A percentile compares a stretch with the other conserved stretches of the same genome.
phyloP scores from a whole-genome alignment of 23 red algal species.

The Chondrus crispus region DNA sequence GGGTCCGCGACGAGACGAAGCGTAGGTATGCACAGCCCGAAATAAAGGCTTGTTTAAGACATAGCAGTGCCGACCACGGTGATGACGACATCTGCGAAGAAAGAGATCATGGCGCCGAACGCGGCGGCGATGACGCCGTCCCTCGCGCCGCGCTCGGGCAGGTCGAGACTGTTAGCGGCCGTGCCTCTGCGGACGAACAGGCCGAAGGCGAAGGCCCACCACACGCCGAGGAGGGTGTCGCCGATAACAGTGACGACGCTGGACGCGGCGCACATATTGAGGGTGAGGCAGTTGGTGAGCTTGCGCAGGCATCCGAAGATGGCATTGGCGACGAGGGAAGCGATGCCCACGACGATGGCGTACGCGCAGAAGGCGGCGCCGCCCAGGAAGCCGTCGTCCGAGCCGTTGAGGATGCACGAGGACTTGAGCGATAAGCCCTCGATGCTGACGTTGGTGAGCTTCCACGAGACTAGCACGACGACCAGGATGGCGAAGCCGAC shows the following conservation, averaged over 20 bases:
- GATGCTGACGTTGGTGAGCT: not conserved
- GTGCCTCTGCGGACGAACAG: slow-evolving; percentile 31
- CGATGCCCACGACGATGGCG: slow-evolving; percentile 10
- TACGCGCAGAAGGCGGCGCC: slow-evolving; percentile 36
- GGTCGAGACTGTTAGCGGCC: slow-evolving; percentile 18
- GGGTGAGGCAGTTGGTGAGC: slow-evolving; percentile 33
- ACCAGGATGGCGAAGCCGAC: slow-evolving; percentile 10
- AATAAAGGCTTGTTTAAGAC: too few species aligned
- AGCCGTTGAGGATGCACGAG: slow-evolving; percentile 35
- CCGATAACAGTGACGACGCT: not conserved
- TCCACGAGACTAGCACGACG: slow-evolving; percentile 28
- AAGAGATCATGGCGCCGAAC: slow-evolving; percentile 31
- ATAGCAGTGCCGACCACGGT: not conserved
- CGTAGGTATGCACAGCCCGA: too few species aligned
- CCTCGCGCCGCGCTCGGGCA: slow-evolving; percentile 22
- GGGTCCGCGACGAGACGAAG: too few species aligned
- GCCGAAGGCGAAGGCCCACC: slow-evolving; percentile 46
- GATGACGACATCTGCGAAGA: slow-evolving; percentile 6
- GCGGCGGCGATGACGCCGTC: slow-evolving; percentile 46
- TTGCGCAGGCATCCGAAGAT: slow-evolving; percentile 35
- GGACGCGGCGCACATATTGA: slow-evolving; percentile 5
- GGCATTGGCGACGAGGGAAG: slow-evolving; percentile 23
- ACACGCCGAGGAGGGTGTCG: not conserved
- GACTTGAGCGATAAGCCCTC: not conserved
- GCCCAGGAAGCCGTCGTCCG: not conserved